phyloP scores from a whole-genome alignment of 352 stramenopile genomes.

The Pythium periplocum region DNA sequence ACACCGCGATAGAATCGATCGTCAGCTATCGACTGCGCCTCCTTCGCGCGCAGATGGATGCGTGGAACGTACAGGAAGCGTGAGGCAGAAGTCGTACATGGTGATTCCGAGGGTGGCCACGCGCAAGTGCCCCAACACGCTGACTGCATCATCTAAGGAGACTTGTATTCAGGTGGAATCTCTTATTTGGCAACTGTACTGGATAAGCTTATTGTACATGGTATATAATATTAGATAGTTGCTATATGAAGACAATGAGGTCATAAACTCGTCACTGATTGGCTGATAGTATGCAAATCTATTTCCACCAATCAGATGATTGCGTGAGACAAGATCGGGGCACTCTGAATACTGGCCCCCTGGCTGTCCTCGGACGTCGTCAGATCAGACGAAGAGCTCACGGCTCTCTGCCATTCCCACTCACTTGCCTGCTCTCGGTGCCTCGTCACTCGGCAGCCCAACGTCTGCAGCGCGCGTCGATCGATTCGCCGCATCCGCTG shows the following conservation, averaged over 20 bases:
- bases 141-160: neutral
- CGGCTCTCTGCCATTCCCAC: neutral
- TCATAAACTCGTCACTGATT: too few species aligned
- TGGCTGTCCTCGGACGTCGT: too few species aligned
- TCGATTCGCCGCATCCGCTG: too few species aligned
- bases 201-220: too few species aligned
- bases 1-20: conserved; percentile 2
- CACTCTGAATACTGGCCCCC: too few species aligned
- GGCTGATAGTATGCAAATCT: too few species aligned
- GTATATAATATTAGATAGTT: too few species aligned
- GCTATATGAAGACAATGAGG: too few species aligned
- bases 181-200: neutral
- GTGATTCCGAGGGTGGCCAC: neutral
- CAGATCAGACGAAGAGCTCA: too few species aligned
- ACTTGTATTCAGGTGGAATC: neutral
- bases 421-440: neutral
- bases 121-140: neutral
- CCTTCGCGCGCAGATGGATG: too few species aligned
- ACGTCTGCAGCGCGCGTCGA: neutral
- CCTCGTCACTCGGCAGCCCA: neutral
- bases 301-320: too few species aligned
- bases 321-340: too few species aligned
- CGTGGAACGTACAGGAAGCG: conserved; percentile 61
- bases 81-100: conserved; percentile 89
- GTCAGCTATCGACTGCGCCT: neutral